A percentile compares a stretch with the other conserved stretches of the same genome.
Evolutionary conservation across 1,284 basidiomycete genomes (phyloP).

Genomic region (Trichosporon asahii): DNA sequence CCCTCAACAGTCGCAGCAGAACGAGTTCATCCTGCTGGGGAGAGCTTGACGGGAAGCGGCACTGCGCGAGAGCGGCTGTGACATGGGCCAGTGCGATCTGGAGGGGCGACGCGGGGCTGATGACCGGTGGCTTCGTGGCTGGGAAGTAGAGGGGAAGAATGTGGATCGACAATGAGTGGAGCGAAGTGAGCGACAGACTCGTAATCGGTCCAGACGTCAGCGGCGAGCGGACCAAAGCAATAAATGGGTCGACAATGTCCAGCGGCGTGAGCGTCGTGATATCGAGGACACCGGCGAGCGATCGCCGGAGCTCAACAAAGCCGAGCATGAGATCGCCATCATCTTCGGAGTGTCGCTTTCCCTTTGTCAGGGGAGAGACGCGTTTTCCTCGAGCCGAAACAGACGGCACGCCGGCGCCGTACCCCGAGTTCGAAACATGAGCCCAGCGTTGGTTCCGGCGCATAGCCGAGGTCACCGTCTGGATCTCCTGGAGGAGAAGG

Average conservation of each 20-base stretch:
- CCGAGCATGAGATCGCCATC: conserved; percentile 75
- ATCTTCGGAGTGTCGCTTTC: conserved; percentile 30
- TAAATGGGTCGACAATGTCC: conserved; percentile 75
- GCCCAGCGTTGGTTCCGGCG: conserved; percentile 95
- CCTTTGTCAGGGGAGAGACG: conserved; percentile 8
- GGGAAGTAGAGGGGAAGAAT: conserved; percentile 57
- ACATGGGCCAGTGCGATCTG: conserved; percentile 70
- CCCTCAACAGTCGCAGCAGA: conserved; percentile 82
- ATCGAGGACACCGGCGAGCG: conserved; percentile 64
- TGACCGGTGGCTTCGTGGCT: conserved; percentile 45
- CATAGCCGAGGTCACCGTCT: conserved; percentile 92
- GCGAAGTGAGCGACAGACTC: conserved; percentile 75
- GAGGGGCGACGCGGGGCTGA: conserved; percentile 38
- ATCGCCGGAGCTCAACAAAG: conserved; percentile 80
- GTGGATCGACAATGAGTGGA: conserved; percentile 82
- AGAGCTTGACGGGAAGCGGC: conserved; percentile 96
- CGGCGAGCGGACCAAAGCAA: conserved; percentile 86
- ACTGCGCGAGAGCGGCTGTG: conserved; percentile 85
- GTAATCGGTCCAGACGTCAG: conserved; percentile 93
- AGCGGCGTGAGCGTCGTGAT: conserved; percentile 61
- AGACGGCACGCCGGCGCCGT: conserved; percentile 32
- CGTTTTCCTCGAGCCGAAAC: conserved; percentile 5
- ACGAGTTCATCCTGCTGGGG: conserved; percentile 95
- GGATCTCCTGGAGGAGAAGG: conserved; percentile 63
- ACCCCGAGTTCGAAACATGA: conserved; percentile 50